Base-by-base conservation (phyloP, 2,329 filamentous ascomycete genomes). In the Phoma sp. region DNA sequence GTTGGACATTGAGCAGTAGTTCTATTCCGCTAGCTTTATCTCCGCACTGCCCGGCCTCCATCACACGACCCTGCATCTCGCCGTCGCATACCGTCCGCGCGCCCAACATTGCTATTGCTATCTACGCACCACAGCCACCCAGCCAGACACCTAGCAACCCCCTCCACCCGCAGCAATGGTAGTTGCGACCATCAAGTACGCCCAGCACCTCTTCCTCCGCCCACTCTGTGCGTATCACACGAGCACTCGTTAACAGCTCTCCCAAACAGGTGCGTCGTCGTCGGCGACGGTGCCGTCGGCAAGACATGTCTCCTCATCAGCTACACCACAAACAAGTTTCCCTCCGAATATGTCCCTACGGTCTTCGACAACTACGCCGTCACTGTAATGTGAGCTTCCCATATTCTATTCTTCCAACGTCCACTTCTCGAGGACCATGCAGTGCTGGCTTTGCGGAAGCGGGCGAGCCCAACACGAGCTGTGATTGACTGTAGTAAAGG, bases 361-460 rank as follows among this genome's bases (percentile, higher is more conserved):
- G 95, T 99, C 63, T 99, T 99, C 79, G 95, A 99, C 80, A 99
- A 99, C 81, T 99, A 99, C 85, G 95, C 95, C 55, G 95, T 99
- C 76, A 99, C 95, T 65, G 95, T 99, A 68, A 99, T 99, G 95
- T 97, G 85, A 88, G 92, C 60, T 44, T 55, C 62, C 58, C 56
- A 39, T 45, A 55, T 55, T 51, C 36, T 32, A 32, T 15, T 49
- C 29, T 35, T 49, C 27, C 44, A 24, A 44, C 31, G 27, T 25
- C 21, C 43, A 6, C 12, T 17, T 27, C 22, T 8, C 25, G 31
- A 37, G 36, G 29, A 46, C 22, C 33, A 15, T 36, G 31, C 17
- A 36, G n/a, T 15, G 6, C 31, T 15, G 22, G 21, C 13, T 37
- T 32, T 10, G 22, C 29, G n/a, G 21, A 22, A 35, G 24, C n/a